phyloP scores from a whole-genome alignment of 768 basidiomycete species.

The Russula lepida region DNA sequence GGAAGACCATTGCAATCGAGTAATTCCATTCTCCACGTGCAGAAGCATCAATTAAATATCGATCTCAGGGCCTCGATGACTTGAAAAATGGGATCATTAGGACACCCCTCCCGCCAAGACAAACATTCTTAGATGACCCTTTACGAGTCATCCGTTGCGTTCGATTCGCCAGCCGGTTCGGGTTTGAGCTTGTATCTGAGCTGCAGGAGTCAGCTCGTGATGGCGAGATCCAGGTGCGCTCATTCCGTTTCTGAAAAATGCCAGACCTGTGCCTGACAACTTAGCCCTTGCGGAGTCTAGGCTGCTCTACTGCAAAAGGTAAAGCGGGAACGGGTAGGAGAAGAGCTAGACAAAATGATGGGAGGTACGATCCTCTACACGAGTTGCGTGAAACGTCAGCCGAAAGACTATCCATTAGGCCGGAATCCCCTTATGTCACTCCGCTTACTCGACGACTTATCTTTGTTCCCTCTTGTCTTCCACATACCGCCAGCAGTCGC shows the following conservation, averaged over 20 bases:
- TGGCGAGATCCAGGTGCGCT: slow-evolving; percentile 50
- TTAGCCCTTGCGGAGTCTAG: slow-evolving; percentile 28
- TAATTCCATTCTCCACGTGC: slow-evolving; percentile 23
- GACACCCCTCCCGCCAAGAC: slow-evolving; percentile 76
- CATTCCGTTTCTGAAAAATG: not conserved
- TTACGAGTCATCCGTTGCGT: slow-evolving; percentile 85
- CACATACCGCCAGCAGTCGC: slow-evolving; percentile 40
- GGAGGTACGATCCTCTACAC: slow-evolving; percentile 42
- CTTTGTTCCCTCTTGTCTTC: slow-evolving; percentile 63
- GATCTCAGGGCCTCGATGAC: slow-evolving; percentile 70
- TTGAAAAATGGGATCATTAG: slow-evolving; percentile 69
- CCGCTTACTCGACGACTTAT: slow-evolving; percentile 62
- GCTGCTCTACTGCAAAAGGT: slow-evolving; percentile 69
- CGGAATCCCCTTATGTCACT: slow-evolving; percentile 67
- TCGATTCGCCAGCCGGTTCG: slow-evolving; percentile 86
- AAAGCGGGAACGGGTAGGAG: slow-evolving; percentile 83
- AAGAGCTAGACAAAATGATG: slow-evolving; percentile 92
- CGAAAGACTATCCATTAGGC: slow-evolving; percentile 40
- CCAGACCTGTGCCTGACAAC: not conserved
- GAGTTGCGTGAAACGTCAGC: not conserved
- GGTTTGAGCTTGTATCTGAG: slow-evolving; percentile 66
- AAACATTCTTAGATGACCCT: slow-evolving; percentile 94
- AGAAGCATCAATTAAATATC: not conserved
- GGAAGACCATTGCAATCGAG: slow-evolving; percentile 83
- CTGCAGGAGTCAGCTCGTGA: slow-evolving; percentile 56